Base-by-base conservation (phyloP, 1,284 basidiomycete species). In the Ustilago nuda region DNA sequence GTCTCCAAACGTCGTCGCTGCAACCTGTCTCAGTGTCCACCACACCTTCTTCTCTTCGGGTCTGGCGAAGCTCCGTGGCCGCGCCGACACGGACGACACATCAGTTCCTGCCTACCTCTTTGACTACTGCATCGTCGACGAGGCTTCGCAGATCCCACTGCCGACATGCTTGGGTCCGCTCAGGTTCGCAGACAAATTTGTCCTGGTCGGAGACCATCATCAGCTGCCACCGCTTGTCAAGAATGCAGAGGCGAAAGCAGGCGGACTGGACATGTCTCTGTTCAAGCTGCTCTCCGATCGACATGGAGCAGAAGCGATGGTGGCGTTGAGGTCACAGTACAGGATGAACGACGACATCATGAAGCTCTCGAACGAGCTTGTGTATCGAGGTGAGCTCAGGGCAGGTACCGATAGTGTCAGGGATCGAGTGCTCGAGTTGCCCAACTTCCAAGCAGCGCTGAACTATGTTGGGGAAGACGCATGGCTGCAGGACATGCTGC, bases 341-440 rank as follows among this genome's bases (percentile, higher is more conserved):
- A 89, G 97, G 60, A 99, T 99, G 96, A 98, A 96, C 85, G 90
- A 90, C 64, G 94, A 97, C 68, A 98, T 99, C 83, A 99, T 98
- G 96, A 84, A 90, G 8, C 87, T 99, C 12, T 95, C 94, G 5
- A 99, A 99, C 85, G 89, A 89, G 63, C 89, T 99, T 39, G 92
- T 98, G 17, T 99, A 99, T 82, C 87, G 89, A 17, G 90, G 93
- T 60, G 89, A 91, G 23, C 88, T 99, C 55, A 89, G 88, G 46
- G 95, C 94, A 82, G 96, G 95, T 2, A 92, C 89, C 13, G 90
- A 91, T 30, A 87, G 87, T 9, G 90, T 98, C 4, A 92, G 92
- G 13, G 87, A 88, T 30, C 89, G 89, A 70, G 87, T 86, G 17
- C 85, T 99, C 48, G 78, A 82, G 1, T 82, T 97, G 15, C 90